Evolutionary conservation across 73 alveolate species (phyloP).

Genomic region (Loxodes magnus): DNA sequence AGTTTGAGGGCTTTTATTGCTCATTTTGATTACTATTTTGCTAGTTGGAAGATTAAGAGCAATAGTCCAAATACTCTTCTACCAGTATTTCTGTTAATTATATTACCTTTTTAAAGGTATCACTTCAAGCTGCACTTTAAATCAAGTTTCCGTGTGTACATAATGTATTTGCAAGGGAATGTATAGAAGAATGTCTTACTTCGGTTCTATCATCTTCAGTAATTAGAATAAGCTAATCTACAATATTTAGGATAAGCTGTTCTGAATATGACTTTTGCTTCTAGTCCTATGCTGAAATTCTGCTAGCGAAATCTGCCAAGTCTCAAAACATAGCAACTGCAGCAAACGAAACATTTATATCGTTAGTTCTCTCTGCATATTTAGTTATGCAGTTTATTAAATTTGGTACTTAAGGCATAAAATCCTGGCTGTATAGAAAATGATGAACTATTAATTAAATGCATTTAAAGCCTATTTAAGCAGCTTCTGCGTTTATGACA

Average conservation of each 20-base stretch:
- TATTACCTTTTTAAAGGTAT: constrained; percentile 20
- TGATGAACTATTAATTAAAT: constrained; percentile 24
- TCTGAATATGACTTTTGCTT: too few relatives aligned
- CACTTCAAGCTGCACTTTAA: not conserved
- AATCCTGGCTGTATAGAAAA: constrained; percentile 18
- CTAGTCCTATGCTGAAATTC: constrained; percentile 3
- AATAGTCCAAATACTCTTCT: constrained; percentile 4
- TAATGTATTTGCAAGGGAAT: constrained; percentile 25
- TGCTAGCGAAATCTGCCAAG: constrained; percentile 40
- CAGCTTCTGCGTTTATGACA: not conserved
- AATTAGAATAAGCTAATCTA: constrained; percentile 20
- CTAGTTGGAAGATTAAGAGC: not conserved
- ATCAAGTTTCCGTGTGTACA: constrained; percentile 27
- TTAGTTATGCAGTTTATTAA: constrained; percentile 24
- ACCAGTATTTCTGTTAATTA: constrained; percentile 3
- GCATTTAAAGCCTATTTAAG: constrained; percentile 33
- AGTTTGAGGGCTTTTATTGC: not conserved
- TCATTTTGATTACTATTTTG: constrained; percentile 6
- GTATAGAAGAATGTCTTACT: constrained; percentile 28
- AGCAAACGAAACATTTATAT: constrained; percentile 31
- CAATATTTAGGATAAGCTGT: constrained; percentile 14
- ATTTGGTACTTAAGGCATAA: not conserved
- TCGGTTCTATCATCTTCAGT: constrained; percentile 31
- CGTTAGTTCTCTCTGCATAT: constrained; percentile 26
- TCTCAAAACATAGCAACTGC: constrained; percentile 49